These are phyloP conservation scores for Lunasporangiospora selenospora DNA, from an alignment of 192 early-diverging fungal genomes.

Conservation along the genomic window DNA sequence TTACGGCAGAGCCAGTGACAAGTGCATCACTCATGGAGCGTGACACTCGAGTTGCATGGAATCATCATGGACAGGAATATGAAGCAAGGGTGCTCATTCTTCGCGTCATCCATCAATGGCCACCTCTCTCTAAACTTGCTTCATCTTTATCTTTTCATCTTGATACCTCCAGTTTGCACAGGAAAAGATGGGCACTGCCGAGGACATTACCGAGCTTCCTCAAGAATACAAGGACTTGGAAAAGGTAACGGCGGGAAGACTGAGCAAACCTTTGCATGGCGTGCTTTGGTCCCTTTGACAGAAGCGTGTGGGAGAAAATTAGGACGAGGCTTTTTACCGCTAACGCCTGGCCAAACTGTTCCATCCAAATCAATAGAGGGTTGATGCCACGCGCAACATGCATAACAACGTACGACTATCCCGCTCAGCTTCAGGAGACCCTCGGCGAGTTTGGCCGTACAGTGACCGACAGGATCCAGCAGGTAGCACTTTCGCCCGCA, in stretches of 20 bases:
- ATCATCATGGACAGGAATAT: not conserved
- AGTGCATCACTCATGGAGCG: not conserved
- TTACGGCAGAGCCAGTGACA: too few relatives aligned
- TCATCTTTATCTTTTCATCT: too few relatives aligned
- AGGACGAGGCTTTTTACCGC: too few relatives aligned
- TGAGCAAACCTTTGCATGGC: too few relatives aligned
- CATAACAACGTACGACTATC: conserved; percentile 81
- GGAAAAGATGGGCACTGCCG: conserved; percentile 82
- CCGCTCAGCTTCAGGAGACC: conserved; percentile 71
- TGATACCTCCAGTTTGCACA: conserved; percentile 76
- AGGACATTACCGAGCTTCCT: conserved; percentile 92
- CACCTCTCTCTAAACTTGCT: too few relatives aligned
- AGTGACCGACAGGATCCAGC: conserved; percentile 68
- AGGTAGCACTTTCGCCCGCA: conserved; percentile 59
- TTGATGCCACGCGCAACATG: conserved; percentile 75
- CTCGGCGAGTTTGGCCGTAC: conserved; percentile 74
- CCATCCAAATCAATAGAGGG: conserved; percentile 71
- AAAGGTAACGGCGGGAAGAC: conserved; percentile 74
- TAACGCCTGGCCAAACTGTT: too few relatives aligned
- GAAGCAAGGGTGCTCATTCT: conserved; percentile 48
- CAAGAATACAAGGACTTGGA: conserved; percentile 93
- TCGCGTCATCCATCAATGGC: not conserved
- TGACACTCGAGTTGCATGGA: not conserved
- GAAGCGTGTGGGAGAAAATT: too few relatives aligned
- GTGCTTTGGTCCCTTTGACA: too few relatives aligned